Percentiles rank a stretch among this genome's conserved stretches.
These are phyloP conservation scores for Zalaria obscura DNA, from an alignment of 2,329 filamentous ascomycete genomes.

Conservation along the genomic window DNA sequence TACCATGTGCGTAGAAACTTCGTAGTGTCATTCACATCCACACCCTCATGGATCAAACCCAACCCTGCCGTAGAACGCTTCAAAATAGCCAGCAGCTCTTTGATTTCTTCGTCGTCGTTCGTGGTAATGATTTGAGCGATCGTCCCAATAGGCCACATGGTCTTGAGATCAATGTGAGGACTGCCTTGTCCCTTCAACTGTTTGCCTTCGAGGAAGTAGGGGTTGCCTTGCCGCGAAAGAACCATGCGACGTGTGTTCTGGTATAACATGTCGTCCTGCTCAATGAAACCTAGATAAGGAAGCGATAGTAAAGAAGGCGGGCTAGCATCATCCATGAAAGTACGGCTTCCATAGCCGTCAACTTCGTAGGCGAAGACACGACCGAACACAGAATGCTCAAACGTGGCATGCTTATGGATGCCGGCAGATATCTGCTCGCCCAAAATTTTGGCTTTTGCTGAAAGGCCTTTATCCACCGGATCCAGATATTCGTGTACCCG, in stretches of 20 bases:
- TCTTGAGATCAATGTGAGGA: conserved; percentile 31
- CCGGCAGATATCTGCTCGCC: conserved; percentile 34
- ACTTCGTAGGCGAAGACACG: conserved; percentile 34
- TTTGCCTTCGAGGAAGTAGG: conserved; percentile 36
- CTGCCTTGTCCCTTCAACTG: conserved; percentile 34
- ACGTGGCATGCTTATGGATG: conserved; percentile 30
- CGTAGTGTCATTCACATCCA: conserved; percentile 31
- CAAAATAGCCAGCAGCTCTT: conserved; percentile 27
- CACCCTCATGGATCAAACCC: conserved; percentile 37
- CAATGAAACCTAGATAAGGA: conserved; percentile 50
- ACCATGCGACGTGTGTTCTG: conserved; percentile 30
- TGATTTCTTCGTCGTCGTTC: conserved; percentile 32
- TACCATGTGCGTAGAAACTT: conserved; percentile 35
- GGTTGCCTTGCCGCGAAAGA: conserved; percentile 27
- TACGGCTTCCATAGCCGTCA: conserved; percentile 32
- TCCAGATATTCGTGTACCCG: conserved; percentile 38
- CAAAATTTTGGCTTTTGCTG: conserved; percentile 42
- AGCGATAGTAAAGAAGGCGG: conserved; percentile 52
- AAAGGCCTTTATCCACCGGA: conserved; percentile 25
- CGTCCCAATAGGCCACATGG: conserved; percentile 37
- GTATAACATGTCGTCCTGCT: too few species aligned
- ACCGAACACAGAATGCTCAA: conserved; percentile 13
- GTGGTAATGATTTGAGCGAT: conserved; percentile 38
- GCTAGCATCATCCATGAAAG: conserved; percentile 60
- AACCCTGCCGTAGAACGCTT: conserved; percentile 32